Percentiles rank a stretch among this genome's conserved stretches.
These are phyloP conservation scores for Sclerotinia subarctica DNA, from an alignment of 2,329 filamentous ascomycete genomes.

Conservation along the genomic window DNA sequence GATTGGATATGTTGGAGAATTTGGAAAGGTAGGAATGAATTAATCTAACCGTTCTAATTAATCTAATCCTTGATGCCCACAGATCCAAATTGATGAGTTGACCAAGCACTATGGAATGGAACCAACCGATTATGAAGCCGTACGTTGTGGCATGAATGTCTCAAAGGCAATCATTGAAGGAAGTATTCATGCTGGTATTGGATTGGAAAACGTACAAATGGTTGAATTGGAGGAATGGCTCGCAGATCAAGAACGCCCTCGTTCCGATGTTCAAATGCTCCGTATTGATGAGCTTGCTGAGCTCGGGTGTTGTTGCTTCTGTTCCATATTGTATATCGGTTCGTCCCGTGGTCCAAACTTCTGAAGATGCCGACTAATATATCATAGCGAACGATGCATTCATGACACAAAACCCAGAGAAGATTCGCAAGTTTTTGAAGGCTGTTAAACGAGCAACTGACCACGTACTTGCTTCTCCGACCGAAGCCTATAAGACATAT, in stretches of 20 bases:
- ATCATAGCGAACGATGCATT: slow-evolving; percentile 59
- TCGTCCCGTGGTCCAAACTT: neutral
- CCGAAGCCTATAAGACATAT: slow-evolving; percentile 64
- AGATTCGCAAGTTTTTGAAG: slow-evolving; percentile 64
- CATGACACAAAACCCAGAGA: slow-evolving; percentile 61
- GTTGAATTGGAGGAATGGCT: slow-evolving; percentile 79
- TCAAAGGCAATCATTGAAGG: slow-evolving; percentile 72
- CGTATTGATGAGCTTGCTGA: slow-evolving; percentile 78
- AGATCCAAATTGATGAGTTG: slow-evolving; percentile 80
- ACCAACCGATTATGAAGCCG: slow-evolving; percentile 68
- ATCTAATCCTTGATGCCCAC: neutral
- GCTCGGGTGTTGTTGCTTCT: slow-evolving; percentile 81
- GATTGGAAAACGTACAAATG: slow-evolving; percentile 80
- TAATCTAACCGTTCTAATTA: neutral
- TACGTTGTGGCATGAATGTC: slow-evolving; percentile 80
- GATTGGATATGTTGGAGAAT: slow-evolving; percentile 78
- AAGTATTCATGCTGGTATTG: slow-evolving; percentile 71
- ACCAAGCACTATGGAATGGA: slow-evolving; percentile 75
- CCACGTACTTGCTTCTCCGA: slow-evolving; percentile 62
- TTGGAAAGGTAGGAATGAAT: slow-evolving; percentile 55
- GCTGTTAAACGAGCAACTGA: slow-evolving; percentile 74
- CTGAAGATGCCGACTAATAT: neutral
- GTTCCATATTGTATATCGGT: slow-evolving; percentile 75
- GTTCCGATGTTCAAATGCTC: slow-evolving; percentile 72
- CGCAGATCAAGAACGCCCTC: slow-evolving; percentile 56